Evolutionary conservation across 2,329 filamentous ascomycete species (phyloP).

Genomic region (Sporothrix curviconia): DNA sequence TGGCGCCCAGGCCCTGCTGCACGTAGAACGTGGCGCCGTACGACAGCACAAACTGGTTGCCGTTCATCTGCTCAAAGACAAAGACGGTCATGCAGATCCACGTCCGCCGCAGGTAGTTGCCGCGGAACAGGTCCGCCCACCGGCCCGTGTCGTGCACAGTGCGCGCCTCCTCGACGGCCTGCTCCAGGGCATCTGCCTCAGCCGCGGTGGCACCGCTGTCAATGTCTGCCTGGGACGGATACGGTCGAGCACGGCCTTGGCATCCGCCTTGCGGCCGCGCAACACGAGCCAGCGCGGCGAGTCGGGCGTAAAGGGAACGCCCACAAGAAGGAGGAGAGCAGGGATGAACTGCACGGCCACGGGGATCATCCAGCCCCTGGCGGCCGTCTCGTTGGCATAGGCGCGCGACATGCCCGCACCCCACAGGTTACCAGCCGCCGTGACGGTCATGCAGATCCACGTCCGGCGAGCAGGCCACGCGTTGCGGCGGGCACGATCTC

Average conservation of each 20-base stretch:
- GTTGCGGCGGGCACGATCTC: constrained; percentile 15
- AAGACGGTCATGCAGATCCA: constrained; percentile 18
- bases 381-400: constrained; percentile 20
- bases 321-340: constrained; percentile 25
- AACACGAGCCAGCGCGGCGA: constrained; percentile 21
- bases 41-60: constrained; percentile 18
- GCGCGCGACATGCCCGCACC: constrained; percentile 22
- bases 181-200: constrained; percentile 15
- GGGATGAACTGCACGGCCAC: constrained; percentile 32
- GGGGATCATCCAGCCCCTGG: constrained; percentile 31
- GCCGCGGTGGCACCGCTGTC: constrained; percentile 24
- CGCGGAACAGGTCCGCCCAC: constrained; percentile 16
- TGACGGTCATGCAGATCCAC: constrained; percentile 17
- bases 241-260: constrained; percentile 23
- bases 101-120: constrained; percentile 17
- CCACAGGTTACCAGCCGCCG: constrained; percentile 18
- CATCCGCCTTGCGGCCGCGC: constrained; percentile 15
- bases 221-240: constrained; percentile 27
- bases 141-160: background rate
- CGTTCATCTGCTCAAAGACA: constrained; percentile 18
- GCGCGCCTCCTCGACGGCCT: constrained; percentile 8
- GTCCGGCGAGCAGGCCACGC: constrained; percentile 14
- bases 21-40: constrained; percentile 18
- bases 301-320: constrained; percentile 19
- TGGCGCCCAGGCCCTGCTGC: constrained; percentile 15